These are phyloP conservation scores for Zalerion maritima DNA, from an alignment of 495 filamentous ascomycete species.

Conservation along the genomic window DNA sequence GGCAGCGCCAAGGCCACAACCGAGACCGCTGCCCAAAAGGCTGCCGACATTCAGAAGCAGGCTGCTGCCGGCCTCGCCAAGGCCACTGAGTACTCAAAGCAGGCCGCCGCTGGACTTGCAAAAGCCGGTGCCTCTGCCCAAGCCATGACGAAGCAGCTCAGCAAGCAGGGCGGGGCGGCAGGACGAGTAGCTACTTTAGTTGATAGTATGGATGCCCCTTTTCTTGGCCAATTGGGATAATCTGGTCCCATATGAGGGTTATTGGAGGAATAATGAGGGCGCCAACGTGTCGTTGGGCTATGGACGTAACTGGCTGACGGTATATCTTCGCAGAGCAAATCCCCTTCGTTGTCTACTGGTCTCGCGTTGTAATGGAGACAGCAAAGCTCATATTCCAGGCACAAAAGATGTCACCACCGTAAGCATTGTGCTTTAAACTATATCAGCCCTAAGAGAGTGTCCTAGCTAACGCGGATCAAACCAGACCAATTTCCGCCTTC, in stretches of 20 bases:
- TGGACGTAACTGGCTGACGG: slow-evolving; percentile 13
- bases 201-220: slow-evolving; percentile 54
- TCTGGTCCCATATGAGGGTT: background rate
- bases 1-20: slow-evolving; percentile 4
- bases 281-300: slow-evolving; percentile 1
- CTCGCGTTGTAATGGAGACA: slow-evolving; percentile 74
- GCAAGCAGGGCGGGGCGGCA: slow-evolving; percentile 71
- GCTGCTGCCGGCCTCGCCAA: slow-evolving; percentile 45
- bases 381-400: slow-evolving; percentile 73
- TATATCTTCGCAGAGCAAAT: slow-evolving; percentile 49
- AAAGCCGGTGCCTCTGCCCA: slow-evolving; percentile 56
- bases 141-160: slow-evolving; percentile 45
- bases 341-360: slow-evolving; percentile 80
- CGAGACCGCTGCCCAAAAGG: slow-evolving; percentile 36
- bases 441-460: background rate
- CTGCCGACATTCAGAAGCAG: slow-evolving; percentile 42
- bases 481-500: slow-evolving; percentile 63
- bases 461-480: background rate
- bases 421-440: slow-evolving; percentile 26
- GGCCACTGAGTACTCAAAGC: slow-evolving; percentile 49
- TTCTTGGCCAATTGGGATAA: slow-evolving; percentile 7
- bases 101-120: slow-evolving; percentile 70
- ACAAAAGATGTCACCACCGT: slow-evolving; percentile 91
- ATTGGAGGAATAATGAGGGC: slow-evolving; percentile 3
- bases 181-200: slow-evolving; percentile 66